Percentiles rank a stretch among this genome's conserved stretches.
Evolutionary conservation across 148 eudicot species (phyloP).

Genomic region (Salicornia ramosissima): DNA sequence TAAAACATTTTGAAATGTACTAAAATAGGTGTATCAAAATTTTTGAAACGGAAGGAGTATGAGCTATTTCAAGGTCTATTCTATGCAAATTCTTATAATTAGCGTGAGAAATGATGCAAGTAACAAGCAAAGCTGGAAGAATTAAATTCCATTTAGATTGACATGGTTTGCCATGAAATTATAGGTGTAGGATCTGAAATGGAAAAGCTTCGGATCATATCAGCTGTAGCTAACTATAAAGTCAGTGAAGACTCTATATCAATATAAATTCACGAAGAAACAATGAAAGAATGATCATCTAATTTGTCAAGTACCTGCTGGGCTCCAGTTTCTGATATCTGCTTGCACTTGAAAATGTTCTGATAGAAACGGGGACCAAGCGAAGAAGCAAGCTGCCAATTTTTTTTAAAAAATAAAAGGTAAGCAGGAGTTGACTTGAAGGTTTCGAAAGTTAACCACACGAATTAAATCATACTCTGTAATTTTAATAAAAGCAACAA

Average conservation of each 20-base stretch:
- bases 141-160: neutral
- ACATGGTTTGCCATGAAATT: neutral
- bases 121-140: neutral
- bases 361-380: constrained; percentile 93
- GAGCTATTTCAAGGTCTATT: neutral
- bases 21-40: too few species aligned
- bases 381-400: constrained; percentile 88
- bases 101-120: neutral
- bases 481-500: too few species aligned
- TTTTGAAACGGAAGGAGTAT: too few species aligned
- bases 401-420: neutral
- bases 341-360: constrained; percentile 97
- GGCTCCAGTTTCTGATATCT: constrained; percentile 97
- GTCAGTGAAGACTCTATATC: neutral
- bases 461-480: too few species aligned
- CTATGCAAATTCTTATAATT: neutral
- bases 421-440: neutral
- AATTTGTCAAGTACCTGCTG: constrained; percentile 61
- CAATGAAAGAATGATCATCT: neutral
- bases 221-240: neutral
- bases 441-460: neutral
- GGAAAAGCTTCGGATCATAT: neutral
- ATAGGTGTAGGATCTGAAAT: neutral
- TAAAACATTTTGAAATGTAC: too few species aligned
- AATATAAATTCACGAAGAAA: neutral